phyloP scores from a whole-genome alignment of 164 flowering plant genomes.

The Dillenia suffruticosa region DNA sequence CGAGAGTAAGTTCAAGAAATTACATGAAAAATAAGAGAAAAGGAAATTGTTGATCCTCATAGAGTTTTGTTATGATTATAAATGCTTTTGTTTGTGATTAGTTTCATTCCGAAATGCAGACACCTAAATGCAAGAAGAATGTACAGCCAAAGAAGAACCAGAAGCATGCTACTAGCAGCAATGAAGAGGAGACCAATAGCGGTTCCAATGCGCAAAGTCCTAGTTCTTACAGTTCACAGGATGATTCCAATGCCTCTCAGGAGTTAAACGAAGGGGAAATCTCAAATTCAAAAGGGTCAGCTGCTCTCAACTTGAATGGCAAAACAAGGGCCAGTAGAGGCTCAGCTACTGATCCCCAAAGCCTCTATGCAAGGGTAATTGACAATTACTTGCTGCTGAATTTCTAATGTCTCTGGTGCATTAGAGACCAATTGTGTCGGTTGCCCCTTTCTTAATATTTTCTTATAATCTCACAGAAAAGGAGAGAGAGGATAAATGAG shows the following conservation, averaged over 20 bases:
- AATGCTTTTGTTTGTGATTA: not conserved
- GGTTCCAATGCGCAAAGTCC: conserved; percentile 25
- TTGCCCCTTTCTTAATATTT: not conserved
- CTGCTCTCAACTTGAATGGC: conserved; percentile 31
- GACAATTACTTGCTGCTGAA: not conserved
- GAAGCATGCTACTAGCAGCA: conserved; percentile 8
- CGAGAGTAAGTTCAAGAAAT: conserved; percentile 27
- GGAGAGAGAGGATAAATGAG: conserved; percentile 89
- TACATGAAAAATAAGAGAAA: not conserved
- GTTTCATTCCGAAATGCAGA: conserved; percentile 15
- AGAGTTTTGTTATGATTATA: not conserved
- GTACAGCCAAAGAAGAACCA: conserved; percentile 18
- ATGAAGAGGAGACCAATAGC: conserved; percentile 18
- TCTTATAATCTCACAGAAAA: conserved; percentile 49
- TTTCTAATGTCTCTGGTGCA: not conserved
- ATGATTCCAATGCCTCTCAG: conserved; percentile 40
- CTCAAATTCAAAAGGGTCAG: conserved; percentile 20
- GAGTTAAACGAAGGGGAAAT: conserved; percentile 30
- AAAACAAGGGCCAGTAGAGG: conserved; percentile 74
- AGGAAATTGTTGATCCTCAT: not conserved
- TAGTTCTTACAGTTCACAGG: conserved; percentile 34
- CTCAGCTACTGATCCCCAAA: conserved; percentile 90
- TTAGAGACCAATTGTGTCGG: not conserved
- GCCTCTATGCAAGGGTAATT: conserved; percentile 94
- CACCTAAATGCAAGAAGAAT: conserved; percentile 16